A percentile compares a stretch with the other conserved stretches of the same genome.
Evolutionary conservation across 805 yeast species (phyloP).

Genomic region (Metschnikowia cerradonensis): DNA sequence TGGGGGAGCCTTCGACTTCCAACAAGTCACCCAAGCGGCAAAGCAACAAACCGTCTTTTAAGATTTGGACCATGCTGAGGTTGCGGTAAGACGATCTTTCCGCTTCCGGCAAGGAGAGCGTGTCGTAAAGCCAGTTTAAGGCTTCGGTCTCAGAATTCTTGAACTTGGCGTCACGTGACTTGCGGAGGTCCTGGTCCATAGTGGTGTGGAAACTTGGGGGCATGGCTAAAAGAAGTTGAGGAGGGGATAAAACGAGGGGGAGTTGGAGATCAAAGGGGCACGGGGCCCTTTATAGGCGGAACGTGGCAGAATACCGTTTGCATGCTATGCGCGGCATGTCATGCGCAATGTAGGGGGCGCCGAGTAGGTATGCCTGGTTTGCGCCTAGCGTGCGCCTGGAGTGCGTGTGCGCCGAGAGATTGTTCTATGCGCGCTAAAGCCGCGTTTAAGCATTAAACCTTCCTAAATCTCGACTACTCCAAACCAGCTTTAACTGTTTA

Average conservation of each 20-base stretch:
- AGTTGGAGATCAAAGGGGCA: conserved; percentile 3
- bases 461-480: too few species aligned
- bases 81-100: conserved; percentile 9
- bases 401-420: background rate
- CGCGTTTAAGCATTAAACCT: too few species aligned
- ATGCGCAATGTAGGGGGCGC: background rate
- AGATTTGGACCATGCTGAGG: conserved; percentile 39
- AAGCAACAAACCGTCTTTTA: conserved; percentile 56
- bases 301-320: background rate
- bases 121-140: conserved; percentile 51
- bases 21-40: conserved; percentile 33
- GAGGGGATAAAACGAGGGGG: conserved; percentile 6
- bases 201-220: conserved; percentile 33
- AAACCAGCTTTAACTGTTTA: too few species aligned
- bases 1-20: conserved; percentile 25
- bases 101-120: conserved; percentile 19
- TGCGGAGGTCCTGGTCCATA: conserved; percentile 57
- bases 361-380: background rate
- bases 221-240: conserved; percentile 5
- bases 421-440: background rate
- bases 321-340: background rate
- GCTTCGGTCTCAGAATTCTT: conserved; percentile 36
- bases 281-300: background rate
- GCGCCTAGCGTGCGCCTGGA: background rate
- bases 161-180: conserved; percentile 52